Percentiles rank a stretch among this genome's conserved stretches.
phyloP scores from a whole-genome alignment of 2,329 filamentous ascomycete species.

The Westerdykella sp. region DNA sequence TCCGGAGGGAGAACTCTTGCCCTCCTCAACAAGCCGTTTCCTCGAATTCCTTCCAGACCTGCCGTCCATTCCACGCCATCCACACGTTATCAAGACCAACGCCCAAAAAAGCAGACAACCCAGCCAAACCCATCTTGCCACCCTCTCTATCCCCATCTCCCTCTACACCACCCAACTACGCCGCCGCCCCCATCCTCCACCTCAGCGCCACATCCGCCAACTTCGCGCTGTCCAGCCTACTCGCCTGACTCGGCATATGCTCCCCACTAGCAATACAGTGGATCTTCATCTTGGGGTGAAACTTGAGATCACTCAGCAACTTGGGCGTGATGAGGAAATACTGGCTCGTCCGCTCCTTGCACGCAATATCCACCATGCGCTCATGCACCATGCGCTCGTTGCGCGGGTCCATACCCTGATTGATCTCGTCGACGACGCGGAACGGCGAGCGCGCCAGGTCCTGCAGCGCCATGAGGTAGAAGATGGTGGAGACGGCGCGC shows the following conservation, averaged over 20 bases:
- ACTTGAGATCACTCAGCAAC: slow-evolving; percentile 75
- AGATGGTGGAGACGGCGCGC: slow-evolving; percentile 92
- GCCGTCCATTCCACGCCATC: too few relatives aligned
- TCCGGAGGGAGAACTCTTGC: too few relatives aligned
- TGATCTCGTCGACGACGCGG: slow-evolving; percentile 98
- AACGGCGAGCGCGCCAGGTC: slow-evolving; percentile 90
- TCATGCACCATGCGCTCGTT: slow-evolving; percentile 98
- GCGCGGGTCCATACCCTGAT: slow-evolving; percentile 97
- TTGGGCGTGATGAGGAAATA: slow-evolving; percentile 99
- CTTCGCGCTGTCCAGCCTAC: slow-evolving; percentile 39
- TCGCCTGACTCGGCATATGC: slow-evolving; percentile 37
- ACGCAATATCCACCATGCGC: slow-evolving; percentile 96
- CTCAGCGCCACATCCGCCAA: slow-evolving; percentile 32
- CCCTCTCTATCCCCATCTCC: neutral
- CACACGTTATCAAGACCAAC: neutral
- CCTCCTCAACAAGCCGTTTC: too few relatives aligned
- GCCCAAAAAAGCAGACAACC: neutral
- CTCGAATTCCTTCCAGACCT: too few relatives aligned
- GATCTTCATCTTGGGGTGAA: slow-evolving; percentile 86
- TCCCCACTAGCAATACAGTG: slow-evolving; percentile 92
- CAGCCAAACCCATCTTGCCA: neutral
- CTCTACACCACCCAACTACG: neutral
- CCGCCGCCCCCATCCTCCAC: slow-evolving; percentile 12
- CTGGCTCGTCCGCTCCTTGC: slow-evolving; percentile 63
- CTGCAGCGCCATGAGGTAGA: slow-evolving; percentile 97